Percentiles rank a stretch among this genome's conserved stretches.
phyloP scores from a whole-genome alignment of 257 asterid species.

The Petrea volubilis region DNA sequence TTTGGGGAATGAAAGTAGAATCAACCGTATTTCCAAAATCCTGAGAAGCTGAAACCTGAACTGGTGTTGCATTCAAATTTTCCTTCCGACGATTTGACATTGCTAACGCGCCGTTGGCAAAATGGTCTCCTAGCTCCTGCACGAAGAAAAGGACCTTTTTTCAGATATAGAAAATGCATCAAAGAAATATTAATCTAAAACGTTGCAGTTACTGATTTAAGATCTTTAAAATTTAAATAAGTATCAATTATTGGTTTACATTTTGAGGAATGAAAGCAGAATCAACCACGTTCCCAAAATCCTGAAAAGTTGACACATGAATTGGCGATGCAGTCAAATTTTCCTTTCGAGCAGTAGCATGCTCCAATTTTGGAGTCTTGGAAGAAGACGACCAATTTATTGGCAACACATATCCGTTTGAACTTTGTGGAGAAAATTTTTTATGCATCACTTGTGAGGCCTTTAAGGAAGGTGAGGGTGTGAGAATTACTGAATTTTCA shows the following conservation, averaged over 20 bases:
- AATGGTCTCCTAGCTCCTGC: conserved; percentile 47
- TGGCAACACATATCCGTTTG: conserved; percentile 10
- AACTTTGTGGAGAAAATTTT: conserved; percentile 7
- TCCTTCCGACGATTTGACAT: neutral
- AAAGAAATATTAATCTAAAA: neutral
- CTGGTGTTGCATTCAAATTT: neutral
- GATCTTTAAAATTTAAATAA: neutral
- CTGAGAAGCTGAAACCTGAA: conserved; percentile 18
- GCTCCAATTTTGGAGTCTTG: conserved; percentile 24
- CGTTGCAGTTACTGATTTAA: neutral
- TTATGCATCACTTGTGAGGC: neutral
- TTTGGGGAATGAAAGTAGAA: neutral
- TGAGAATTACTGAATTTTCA: neutral
- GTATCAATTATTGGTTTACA: conserved; percentile 27
- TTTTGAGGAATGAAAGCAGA: conserved; percentile 2
- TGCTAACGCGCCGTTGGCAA: conserved; percentile 20
- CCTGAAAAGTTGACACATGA: conserved; percentile 15
- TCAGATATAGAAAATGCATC: conserved; percentile 8
- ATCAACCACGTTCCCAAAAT: conserved; percentile 5
- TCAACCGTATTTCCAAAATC: conserved; percentile 7
- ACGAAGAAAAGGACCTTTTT: neutral
- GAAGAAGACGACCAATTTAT: conserved; percentile 12
- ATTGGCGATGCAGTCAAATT: neutral
- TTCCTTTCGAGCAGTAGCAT: neutral
- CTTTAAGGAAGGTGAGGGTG: conserved; percentile 14